Conservation (phyloP, 768 basidiomycete species). For the Cystofilobasidium ferigula region DNA sequence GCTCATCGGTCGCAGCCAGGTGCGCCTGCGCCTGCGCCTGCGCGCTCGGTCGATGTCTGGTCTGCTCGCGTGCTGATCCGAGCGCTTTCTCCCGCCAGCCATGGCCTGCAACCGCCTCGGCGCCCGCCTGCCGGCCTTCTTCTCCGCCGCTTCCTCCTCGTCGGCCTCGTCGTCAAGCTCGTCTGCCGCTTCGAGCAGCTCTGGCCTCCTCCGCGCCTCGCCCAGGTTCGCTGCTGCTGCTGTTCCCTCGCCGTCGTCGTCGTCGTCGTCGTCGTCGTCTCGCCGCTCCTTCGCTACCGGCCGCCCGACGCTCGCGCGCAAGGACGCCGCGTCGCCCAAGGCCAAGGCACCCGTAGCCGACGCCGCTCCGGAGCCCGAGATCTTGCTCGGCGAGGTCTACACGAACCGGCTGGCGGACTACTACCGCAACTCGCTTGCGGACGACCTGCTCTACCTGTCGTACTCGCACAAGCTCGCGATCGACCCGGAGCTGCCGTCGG, state of each 20-base stretch:
- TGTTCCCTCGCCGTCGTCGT: not conserved
- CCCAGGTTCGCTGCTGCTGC: not conserved
- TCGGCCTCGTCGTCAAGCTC: not conserved
- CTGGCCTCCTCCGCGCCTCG: not conserved
- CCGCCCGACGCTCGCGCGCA: not conserved
- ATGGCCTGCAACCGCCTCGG: not conserved
- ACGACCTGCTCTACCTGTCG: constrained; percentile 89
- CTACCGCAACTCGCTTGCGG: constrained; percentile 68
- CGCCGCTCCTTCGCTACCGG: not conserved
- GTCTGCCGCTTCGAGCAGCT: not conserved
- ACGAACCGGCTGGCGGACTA: constrained; percentile 58
- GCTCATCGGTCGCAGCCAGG: no score
- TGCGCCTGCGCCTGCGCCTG: no score
- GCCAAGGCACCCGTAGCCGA: not conserved
- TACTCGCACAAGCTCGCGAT: constrained; percentile 53
- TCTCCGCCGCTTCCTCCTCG: not conserved
- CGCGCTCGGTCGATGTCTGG: no score
- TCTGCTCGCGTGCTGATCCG: no score
- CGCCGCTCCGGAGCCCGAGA: not conserved
- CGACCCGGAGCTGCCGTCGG: constrained; percentile 28
- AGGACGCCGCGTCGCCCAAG: not conserved
- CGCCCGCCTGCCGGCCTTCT: not conserved
- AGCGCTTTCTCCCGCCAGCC: not conserved
- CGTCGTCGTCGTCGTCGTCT: not conserved
- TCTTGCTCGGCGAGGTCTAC: constrained; percentile 2